phyloP scores from a whole-genome alignment of 2,329 filamentous ascomycete genomes.

The Colletotrichum aenigma region DNA sequence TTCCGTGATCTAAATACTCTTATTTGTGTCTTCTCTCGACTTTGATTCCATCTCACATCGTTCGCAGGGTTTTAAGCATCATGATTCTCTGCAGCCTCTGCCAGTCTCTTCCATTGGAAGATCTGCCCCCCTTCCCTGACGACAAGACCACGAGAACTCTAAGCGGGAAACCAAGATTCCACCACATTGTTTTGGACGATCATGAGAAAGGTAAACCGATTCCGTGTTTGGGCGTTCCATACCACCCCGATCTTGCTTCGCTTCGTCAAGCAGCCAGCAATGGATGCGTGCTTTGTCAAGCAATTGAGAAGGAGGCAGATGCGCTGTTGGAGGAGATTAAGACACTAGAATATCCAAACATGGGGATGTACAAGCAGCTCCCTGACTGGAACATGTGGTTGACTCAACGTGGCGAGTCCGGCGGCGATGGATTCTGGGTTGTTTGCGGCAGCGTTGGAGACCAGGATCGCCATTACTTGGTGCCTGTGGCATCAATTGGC shows the following conservation, averaged over 20 bases:
- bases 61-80: neutral
- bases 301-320: neutral
- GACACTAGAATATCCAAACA: neutral
- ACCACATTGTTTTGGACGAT: neutral
- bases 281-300: neutral
- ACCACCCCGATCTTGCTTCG: neutral
- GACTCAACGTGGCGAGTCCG: neutral
- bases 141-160: neutral
- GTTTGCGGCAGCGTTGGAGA: neutral
- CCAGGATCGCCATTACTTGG: neutral
- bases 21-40: no score
- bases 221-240: neutral
- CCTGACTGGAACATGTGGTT: slow-evolving; percentile 13
- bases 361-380: neutral
- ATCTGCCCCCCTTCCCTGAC: slow-evolving; percentile 4
- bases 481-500: neutral
- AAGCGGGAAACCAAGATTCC: neutral
- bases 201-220: neutral
- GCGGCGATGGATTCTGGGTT: slow-evolving; percentile 7
- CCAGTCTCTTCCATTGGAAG: neutral
- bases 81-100: neutral
- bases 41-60: neutral
- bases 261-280: neutral
- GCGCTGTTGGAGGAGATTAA: neutral
- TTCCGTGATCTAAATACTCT: neutral